Evolutionary conservation across 1,284 basidiomycete species (phyloP).

Genomic region (Ganoderma boninense): DNA sequence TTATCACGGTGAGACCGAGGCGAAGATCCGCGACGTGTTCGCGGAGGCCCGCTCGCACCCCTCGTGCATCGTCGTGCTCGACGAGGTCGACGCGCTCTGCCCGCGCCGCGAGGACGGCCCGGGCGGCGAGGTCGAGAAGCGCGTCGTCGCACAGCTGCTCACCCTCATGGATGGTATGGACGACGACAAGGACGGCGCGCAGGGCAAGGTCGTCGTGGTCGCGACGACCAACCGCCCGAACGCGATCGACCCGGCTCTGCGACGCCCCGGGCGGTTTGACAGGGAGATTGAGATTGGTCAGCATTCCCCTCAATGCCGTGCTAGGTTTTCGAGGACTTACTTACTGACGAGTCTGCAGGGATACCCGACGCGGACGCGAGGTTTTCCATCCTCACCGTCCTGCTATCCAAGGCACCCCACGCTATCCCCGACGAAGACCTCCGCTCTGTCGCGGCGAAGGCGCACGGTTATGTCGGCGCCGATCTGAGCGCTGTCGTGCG

Average conservation of each 20-base stretch:
- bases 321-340: neutral
- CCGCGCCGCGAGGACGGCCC: conserved; percentile 89
- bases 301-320: conserved; percentile 28
- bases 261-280: conserved; percentile 95
- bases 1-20: conserved; percentile 97
- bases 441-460: conserved; percentile 73
- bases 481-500: conserved; percentile 93
- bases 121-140: conserved; percentile 93
- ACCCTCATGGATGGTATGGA: conserved; percentile 97
- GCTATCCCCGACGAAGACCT: conserved; percentile 70
- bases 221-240: conserved; percentile 98
- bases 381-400: conserved; percentile 83
- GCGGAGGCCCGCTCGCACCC: conserved; percentile 81
- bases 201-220: conserved; percentile 86
- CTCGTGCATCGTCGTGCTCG: conserved; percentile 94
- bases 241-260: conserved; percentile 94
- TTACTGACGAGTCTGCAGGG: conserved; percentile 54
- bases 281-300: conserved; percentile 97
- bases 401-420: conserved; percentile 86
- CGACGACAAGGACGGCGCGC: conserved; percentile 48
- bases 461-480: conserved; percentile 98
- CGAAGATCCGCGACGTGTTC: conserved; percentile 90
- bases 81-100: conserved; percentile 96
- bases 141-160: conserved; percentile 94
- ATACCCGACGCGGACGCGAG: conserved; percentile 90